These are phyloP conservation scores for Cladophialophora carrionii DNA, from an alignment of 2,329 filamentous ascomycete species.

Conservation along the genomic window DNA sequence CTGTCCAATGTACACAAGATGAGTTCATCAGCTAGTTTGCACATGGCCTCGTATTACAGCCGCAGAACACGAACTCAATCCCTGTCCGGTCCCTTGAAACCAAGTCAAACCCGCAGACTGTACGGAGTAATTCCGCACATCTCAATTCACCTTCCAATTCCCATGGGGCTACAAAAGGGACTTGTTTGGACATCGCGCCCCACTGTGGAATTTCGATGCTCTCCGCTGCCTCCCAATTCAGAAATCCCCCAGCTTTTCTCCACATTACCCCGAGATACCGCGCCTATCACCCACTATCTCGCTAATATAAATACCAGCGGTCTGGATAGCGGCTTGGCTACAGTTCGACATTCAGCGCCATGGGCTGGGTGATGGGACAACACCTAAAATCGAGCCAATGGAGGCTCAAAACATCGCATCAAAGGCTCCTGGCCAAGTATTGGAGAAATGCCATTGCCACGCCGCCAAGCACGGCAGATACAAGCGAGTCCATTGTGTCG, in stretches of 20 bases:
- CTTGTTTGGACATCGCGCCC: background rate
- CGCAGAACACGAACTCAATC: no score
- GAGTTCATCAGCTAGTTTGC: no score
- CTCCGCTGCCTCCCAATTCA: background rate
- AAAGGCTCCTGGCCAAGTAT: background rate
- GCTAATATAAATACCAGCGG: background rate
- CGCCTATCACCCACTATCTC: background rate
- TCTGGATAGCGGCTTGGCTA: background rate
- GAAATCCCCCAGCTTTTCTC: conserved; percentile 1
- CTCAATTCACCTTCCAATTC: background rate
- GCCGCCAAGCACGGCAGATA: conserved; percentile 6
- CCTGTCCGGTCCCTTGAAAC: no score
- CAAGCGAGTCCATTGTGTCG: background rate
- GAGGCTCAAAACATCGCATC: background rate
- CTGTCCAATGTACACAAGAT: no score
- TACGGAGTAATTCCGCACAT: background rate
- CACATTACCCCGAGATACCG: conserved; percentile 1
- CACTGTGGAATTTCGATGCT: background rate
- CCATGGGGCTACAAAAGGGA: background rate
- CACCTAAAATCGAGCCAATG: conserved; percentile 1
- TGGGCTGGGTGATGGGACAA: no score
- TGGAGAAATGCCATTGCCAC: background rate
- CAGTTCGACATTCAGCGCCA: background rate
- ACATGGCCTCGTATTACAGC: no score
- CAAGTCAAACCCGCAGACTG: no score